Conservation (phyloP, 495 filamentous ascomycete genomes). For the Penicillium maclennaniae region DNA sequence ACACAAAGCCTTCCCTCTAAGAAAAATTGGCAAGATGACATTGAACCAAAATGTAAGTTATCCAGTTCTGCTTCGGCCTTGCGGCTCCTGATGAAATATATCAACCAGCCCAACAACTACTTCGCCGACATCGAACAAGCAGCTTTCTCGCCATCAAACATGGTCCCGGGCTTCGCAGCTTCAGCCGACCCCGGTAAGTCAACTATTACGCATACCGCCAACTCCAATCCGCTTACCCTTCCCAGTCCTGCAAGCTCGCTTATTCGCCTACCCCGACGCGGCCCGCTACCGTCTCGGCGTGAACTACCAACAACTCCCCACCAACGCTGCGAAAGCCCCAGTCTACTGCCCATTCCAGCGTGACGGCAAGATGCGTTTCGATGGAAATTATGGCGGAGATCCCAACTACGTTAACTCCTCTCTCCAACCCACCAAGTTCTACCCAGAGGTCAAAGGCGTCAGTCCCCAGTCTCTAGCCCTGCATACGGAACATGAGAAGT, state of each 20-base stretch:
- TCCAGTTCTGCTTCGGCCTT: neutral
- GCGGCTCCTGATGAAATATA: neutral
- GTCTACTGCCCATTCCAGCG: conserved; percentile 68
- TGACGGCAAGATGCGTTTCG: conserved; percentile 60
- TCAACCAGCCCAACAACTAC: conserved; percentile 46
- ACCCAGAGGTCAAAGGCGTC: conserved; percentile 12
- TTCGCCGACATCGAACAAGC: conserved; percentile 50
- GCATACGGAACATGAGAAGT: conserved; percentile 52
- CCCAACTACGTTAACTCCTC: conserved; percentile 53
- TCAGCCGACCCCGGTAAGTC: conserved; percentile 42
- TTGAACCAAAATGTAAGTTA: conserved; percentile 31
- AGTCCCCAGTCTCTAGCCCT: conserved; percentile 6
- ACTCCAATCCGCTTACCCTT: conserved; percentile 8
- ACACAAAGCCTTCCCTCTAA: conserved; percentile 33
- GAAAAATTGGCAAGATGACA: conserved; percentile 33
- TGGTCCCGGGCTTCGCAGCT: conserved; percentile 45
- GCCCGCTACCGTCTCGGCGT: conserved; percentile 63
- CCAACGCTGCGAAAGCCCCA: conserved; percentile 23
- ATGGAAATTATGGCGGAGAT: conserved; percentile 59
- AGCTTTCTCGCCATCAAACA: conserved; percentile 47
- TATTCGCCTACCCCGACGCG: conserved; percentile 69
- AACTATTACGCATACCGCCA: neutral
- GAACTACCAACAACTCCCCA: conserved; percentile 57
- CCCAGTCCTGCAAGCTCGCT: conserved; percentile 59
- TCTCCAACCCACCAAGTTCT: conserved; percentile 17